Percentiles rank a stretch among this genome's conserved stretches.
Conservation (phyloP, 106 monocot species). For the Allium fistulosum region DNA sequence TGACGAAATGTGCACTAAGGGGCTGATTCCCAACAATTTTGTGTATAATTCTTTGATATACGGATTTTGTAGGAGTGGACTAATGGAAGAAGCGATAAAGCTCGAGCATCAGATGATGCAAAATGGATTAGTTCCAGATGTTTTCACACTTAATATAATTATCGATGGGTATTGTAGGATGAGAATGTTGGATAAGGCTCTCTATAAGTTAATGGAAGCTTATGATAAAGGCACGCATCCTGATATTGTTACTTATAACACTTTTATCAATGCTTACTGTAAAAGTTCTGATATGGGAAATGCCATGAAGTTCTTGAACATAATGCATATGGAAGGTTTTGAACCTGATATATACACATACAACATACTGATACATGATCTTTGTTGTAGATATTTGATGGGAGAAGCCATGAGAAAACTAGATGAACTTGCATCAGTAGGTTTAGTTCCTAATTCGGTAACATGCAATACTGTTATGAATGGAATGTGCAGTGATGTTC, state of each 20-base stretch:
- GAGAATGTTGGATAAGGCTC: conserved; percentile 34
- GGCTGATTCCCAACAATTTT: conserved; percentile 80
- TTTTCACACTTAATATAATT: conserved; percentile 74
- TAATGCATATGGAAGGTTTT: conserved; percentile 50
- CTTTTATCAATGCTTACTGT: conserved; percentile 56
- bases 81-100: conserved; percentile 42
- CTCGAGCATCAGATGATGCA: conserved; percentile 53
- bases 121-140: conserved; percentile 60
- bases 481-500: conserved; percentile 60
- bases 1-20: conserved; percentile 44
- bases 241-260: conserved; percentile 73
- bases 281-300: conserved; percentile 28
- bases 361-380: conserved; percentile 79
- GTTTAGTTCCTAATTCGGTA: conserved; percentile 57
- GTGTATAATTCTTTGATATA: conserved; percentile 77
- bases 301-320: conserved; percentile 34
- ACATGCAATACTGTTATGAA: conserved; percentile 86
- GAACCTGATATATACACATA: conserved; percentile 84
- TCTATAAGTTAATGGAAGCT: conserved; percentile 28
- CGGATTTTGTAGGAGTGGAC: conserved; percentile 46
- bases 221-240: conserved; percentile 32
- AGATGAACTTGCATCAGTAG: conserved; percentile 44
- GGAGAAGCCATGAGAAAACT: conserved; percentile 44
- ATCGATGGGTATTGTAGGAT: conserved; percentile 59
- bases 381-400: conserved; percentile 48